Evolutionary conservation across 2,329 filamentous ascomycete genomes (phyloP), one percentile per base, ranked within the genome.

Genomic region (Scedosporium apiospermum): DNA sequence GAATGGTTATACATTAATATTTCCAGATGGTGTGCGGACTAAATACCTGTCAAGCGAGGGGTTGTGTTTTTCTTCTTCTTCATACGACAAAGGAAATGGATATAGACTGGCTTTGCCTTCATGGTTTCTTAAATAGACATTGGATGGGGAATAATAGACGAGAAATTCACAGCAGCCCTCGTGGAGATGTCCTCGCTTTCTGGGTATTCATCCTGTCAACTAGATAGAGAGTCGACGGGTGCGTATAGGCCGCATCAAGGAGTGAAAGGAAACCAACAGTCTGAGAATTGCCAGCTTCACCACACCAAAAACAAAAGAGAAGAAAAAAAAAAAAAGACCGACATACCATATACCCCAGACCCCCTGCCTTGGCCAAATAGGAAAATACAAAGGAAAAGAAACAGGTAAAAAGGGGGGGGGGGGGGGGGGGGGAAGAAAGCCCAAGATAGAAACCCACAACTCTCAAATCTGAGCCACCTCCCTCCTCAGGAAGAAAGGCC

Each of bases 401-500:
- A 57, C 4, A 23, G 14, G 21, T n/a, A 26, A n/a, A n/a, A n/a
- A n/a, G n/a, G n/a, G n/a, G n/a, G n/a, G n/a, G n/a, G n/a, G n/a
- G n/a, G n/a, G n/a, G n/a, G n/a, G n/a, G 6, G 27, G 14, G 16
- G 14, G 21, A 27, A 18, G n/a, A 57, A 57, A 27, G 1, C 14
- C 57, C 27, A 16, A 41, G 12, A 41, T 16, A 60, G 34, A 60
- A n/a, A 60, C 5, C 55, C 26, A 12, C 26, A 58, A n/a, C 26
- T 1, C 42, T 60, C 26, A 41, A 51, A 30, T 61, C 49, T 62
- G 23, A 6, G 53, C 61, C 21, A 58, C 61, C 23, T 58, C 61
- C 61, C 61, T 46, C 53, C 61, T 46, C 60, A 49, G 3, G 42
- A 62, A 62, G n/a, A 62, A 58, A 9, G 23, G 23, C 61, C 61